Conservation (phyloP, 768 basidiomycete genomes). For the Favolaschia claudopus region DNA sequence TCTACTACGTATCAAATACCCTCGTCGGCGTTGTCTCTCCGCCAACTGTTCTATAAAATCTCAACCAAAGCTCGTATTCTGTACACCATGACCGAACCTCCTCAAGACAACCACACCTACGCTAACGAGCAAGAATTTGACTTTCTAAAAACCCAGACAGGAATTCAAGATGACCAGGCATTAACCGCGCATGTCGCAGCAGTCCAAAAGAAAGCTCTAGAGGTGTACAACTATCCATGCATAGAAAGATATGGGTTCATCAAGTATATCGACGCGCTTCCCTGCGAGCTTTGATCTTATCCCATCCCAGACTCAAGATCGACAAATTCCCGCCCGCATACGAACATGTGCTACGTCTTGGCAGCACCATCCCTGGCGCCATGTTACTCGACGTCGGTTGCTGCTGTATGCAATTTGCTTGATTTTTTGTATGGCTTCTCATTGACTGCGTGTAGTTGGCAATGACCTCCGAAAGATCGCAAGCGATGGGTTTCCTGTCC, state of each 20-base stretch:
- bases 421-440: neutral
- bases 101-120: conserved; percentile 27
- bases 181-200: conserved; percentile 49
- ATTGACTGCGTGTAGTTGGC: conserved; percentile 41
- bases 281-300: neutral
- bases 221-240: conserved; percentile 42
- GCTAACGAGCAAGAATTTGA: conserved; percentile 35
- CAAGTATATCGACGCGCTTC: conserved; percentile 24
- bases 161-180: conserved; percentile 44
- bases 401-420: conserved; percentile 41
- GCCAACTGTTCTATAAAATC: no score
- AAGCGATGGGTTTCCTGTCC: conserved; percentile 47
- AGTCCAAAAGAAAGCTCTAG: conserved; percentile 46
- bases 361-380: conserved; percentile 32
- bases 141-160: conserved; percentile 46
- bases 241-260: conserved; percentile 40
- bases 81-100: neutral
- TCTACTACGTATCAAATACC: no score
- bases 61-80: no score
- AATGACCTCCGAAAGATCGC: conserved; percentile 48
- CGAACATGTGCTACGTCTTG: conserved; percentile 37
- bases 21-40: no score
- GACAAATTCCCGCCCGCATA: conserved; percentile 33
- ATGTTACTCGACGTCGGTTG: conserved; percentile 55
- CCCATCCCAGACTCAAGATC: conserved; percentile 1